These are phyloP conservation scores for Hippophae gyantsensis DNA, from an alignment of 306 rosid genomes.

Conservation along the genomic window DNA sequence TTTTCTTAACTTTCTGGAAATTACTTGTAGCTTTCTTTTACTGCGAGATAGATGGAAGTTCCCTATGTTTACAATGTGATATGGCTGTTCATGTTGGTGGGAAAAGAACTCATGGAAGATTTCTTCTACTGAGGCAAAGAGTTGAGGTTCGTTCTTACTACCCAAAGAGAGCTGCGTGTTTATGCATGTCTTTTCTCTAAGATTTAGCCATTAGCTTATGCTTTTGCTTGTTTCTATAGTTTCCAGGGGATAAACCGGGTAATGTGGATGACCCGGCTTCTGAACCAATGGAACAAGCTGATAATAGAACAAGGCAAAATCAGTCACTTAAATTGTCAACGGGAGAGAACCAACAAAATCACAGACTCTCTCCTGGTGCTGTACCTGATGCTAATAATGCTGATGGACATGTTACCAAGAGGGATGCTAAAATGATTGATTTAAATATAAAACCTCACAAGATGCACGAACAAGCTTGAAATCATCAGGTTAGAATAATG, in stretches of 20 bases:
- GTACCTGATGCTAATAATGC: conserved; percentile 34
- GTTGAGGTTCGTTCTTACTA: conserved; percentile 62
- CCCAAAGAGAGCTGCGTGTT: not conserved
- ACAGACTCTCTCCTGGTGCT: conserved; percentile 35
- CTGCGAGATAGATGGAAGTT: conserved; percentile 92
- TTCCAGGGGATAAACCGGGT: conserved; percentile 81
- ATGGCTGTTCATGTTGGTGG: conserved; percentile 97
- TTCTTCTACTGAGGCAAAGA: conserved; percentile 83
- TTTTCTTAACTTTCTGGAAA: conserved; percentile 24
- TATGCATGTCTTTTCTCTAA: not conserved
- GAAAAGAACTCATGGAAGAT: conserved; percentile 96
- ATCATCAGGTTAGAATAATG: conserved; percentile 58
- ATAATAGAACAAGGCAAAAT: conserved; percentile 43
- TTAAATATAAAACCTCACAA: conserved; percentile 85
- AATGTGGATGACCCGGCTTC: conserved; percentile 32
- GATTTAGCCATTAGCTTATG: conserved; percentile 1
- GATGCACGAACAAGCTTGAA: conserved; percentile 73
- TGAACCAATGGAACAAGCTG: conserved; percentile 43
- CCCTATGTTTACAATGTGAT: conserved; percentile 95
- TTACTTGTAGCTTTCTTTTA: conserved; percentile 82
- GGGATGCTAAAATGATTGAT: conserved; percentile 77
- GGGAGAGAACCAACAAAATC: conserved; percentile 63
- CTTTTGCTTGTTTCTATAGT: conserved; percentile 39
- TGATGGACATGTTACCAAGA: conserved; percentile 47
- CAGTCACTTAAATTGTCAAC: conserved; percentile 33